Evolutionary conservation across 306 rosid genomes (phyloP), one percentile per base, ranked within the genome.

Genomic region (Parietaria judaica): DNA sequence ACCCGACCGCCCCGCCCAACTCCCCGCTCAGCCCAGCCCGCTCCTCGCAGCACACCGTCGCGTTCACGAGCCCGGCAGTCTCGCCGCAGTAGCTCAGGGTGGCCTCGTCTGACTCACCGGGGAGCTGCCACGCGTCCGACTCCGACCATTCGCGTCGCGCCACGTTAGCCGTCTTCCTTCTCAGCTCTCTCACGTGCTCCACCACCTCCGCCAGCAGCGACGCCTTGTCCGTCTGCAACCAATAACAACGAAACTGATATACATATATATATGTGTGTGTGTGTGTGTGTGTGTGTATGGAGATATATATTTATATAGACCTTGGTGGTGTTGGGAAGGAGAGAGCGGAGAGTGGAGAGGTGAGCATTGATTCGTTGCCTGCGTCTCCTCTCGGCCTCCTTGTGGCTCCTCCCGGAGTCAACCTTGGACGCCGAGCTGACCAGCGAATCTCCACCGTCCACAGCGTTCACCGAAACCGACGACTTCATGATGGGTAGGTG

Each of bases 301-400:
- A 23, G 31, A 23, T 23, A 23, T 23, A 23, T 23, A 23, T 23
- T 23, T 51, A 4, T 10, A 6, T 6, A 10, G 15, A 88, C 97
- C 85, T 80, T 86, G 54, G 82, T 64, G 66, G 87, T 37, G 70
- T 70, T 80, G 6, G 96, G 97, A 39, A 91, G 89, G 61, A 91
- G 89, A 51, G 95, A 61, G 12, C 97, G 95, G 5, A 91, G 80
- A 51, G 91, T 83, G 63, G 91, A 74, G 78, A 91, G 90, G 66
- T 87, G 97, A 60, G 84, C 62, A 71, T 91, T 91, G 89, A 87
- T 91, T 68, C 97, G 71, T 68, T 91, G 92, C 68, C 97, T 68
- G 78, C 97, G 96, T 62, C 89, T 80, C 73, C 95, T 87, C 78
- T 91, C 97, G 0, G 95, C 91, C 66, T 91, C 97, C 80, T 86